These are phyloP conservation scores for Arctostaphylos glauca DNA, from an alignment of 148 eudicot genomes.

Conservation along the genomic window DNA sequence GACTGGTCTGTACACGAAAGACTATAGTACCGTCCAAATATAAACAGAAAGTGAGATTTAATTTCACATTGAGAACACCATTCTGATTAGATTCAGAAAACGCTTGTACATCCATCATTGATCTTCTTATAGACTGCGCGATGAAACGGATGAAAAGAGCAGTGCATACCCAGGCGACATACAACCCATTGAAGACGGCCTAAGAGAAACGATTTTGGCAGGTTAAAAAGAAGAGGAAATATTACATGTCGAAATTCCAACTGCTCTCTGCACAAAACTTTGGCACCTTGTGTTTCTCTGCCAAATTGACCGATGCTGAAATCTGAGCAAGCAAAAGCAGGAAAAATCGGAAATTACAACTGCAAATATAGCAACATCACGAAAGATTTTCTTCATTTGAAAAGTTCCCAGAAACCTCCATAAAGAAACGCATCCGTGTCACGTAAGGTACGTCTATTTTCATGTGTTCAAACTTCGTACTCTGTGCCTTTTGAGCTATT, in stretches of 20 bases:
- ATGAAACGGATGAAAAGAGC: background rate
- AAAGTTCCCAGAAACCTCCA: background rate
- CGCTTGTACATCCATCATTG: background rate
- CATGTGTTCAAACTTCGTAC: background rate
- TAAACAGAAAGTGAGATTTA: background rate
- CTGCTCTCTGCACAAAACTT: constrained; percentile 54
- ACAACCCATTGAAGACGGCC: background rate
- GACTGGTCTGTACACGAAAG: too few relatives aligned
- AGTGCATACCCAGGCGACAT: background rate
- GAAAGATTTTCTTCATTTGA: background rate
- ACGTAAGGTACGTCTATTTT: background rate
- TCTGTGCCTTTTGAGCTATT: background rate
- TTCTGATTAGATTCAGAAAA: background rate
- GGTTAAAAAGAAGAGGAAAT: background rate
- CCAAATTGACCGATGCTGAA: constrained; percentile 53
- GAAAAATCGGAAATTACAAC: background rate
- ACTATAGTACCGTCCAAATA: background rate
- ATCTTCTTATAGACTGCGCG: background rate
- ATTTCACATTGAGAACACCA: background rate
- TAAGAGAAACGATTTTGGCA: background rate
- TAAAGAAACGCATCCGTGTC: background rate
- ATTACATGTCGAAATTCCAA: constrained; percentile 52
- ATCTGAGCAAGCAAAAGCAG: constrained; percentile 33
- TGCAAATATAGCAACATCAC: background rate
- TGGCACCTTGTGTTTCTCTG: constrained; percentile 45